Evolutionary conservation across 2,329 filamentous ascomycete genomes (phyloP), one percentile per base, ranked within the genome.

Genomic region (Macrophomina tecta): DNA sequence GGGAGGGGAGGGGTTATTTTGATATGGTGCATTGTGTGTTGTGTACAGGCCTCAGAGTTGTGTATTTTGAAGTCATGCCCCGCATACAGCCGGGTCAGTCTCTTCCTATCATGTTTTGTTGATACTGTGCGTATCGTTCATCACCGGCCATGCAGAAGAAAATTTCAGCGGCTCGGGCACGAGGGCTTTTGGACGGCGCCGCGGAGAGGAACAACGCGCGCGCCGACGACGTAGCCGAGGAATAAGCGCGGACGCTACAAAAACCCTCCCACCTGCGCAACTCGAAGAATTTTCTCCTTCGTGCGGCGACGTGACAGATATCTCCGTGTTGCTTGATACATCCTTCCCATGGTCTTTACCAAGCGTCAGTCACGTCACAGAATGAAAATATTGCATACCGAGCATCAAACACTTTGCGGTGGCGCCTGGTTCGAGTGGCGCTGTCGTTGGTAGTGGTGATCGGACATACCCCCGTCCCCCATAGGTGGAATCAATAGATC

Each of bases 331-430:
- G 90, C 90, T 91, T 89, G 86, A 84, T 84, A 89, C 81, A 56
- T 64, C 61, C n/a, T 34, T 16, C 9, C 65, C 28, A 53, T 62
- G 65, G 49, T 67, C 58, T 81, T 78, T 53, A 36, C 30, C 81
- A 88, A 88, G 90, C 89, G 91, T 93, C 91, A 89, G 87, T 90
- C 87, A 86, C 87, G 89, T 88, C 89, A 86, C 86, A 94, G 91
- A 83, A 71, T 67, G 71, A 81, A 81, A 81, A 85, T 91, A 94
- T 94, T 93, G 90, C 90, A 92, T 83, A 73, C 78, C 76, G 73
- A 78, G 78, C 75, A 72, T 70, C 67, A 77, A 77, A 78, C 76
- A 78, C 77, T 78, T 78, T 79, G 75, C 71, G 75, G 69, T 53
- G 64, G 72, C 75, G 76, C 72, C 73, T 72, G 63, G 23, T 51